Percentiles rank a stretch among this genome's conserved stretches.
Evolutionary conservation across 257 asterid species (phyloP).

Genomic region (Plantago ovata): DNA sequence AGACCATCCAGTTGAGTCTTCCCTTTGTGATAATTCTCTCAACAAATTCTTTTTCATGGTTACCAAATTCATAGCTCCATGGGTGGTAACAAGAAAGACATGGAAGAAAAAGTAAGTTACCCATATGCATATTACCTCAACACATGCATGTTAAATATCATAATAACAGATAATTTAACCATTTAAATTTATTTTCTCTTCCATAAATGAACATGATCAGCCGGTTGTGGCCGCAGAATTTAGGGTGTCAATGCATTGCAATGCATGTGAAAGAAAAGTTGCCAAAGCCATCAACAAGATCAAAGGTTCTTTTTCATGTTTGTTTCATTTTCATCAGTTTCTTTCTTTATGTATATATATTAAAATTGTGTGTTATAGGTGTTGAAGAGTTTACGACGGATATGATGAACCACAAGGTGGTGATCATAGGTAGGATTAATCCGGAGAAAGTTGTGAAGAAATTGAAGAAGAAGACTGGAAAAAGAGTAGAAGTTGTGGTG

Average conservation of each 20-base stretch:
- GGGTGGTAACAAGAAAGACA: constrained; percentile 30
- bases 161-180: neutral
- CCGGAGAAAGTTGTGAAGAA: constrained; percentile 61
- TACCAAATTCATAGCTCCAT: constrained; percentile 29
- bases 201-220: constrained; percentile 8
- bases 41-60: constrained; percentile 9
- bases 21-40: constrained; percentile 16
- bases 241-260: constrained; percentile 73
- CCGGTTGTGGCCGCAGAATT: constrained; percentile 57
- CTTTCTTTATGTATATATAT: neutral
- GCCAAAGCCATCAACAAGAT: constrained; percentile 61
- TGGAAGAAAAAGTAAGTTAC: constrained; percentile 29
- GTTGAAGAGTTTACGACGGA: constrained; percentile 64
- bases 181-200: neutral
- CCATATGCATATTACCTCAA: neutral
- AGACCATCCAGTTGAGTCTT: constrained; percentile 25
- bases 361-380: constrained; percentile 32
- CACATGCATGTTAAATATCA: neutral
- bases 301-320: constrained; percentile 79
- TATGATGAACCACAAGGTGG: constrained; percentile 52
- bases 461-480: constrained; percentile 62
- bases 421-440: constrained; percentile 46
- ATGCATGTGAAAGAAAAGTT: constrained; percentile 78
- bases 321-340: neutral
- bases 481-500: constrained; percentile 48